Evolutionary conservation across 169 alveolate species (phyloP).

Genomic region (Cystoisospora suis): DNA sequence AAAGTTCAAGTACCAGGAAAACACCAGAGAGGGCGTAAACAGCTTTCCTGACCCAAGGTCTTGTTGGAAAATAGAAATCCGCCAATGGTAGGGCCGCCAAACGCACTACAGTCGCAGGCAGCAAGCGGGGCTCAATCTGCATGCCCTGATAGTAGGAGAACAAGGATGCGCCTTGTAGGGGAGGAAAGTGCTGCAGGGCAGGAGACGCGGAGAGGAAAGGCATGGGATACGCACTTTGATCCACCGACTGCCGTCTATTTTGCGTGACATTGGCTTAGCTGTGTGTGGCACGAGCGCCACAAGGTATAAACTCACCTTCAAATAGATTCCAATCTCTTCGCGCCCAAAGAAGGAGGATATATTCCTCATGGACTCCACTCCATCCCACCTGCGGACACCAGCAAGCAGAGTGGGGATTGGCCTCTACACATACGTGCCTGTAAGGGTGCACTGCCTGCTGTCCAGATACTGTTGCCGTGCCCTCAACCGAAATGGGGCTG

Average conservation of each 20-base stretch:
- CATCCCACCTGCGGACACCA: constrained; percentile 26
- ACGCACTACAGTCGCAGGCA: constrained; percentile 26
- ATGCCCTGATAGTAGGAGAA: constrained; percentile 32
- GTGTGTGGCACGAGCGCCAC: too few relatives aligned
- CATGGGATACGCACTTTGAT: too few relatives aligned
- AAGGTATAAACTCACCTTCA: not conserved
- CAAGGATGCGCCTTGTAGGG: not conserved
- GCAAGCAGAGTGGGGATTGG: not conserved
- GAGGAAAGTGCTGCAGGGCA: constrained; percentile 10
- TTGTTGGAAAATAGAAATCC: constrained; percentile 10
- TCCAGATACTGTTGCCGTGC: too few relatives aligned
- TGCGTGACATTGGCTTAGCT: too few relatives aligned
- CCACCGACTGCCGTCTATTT: too few relatives aligned
- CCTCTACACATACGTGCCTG: too few relatives aligned
- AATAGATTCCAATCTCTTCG: constrained; percentile 4
- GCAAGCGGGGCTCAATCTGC: constrained; percentile 10
- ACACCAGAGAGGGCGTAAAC: not conserved
- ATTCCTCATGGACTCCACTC: not conserved
- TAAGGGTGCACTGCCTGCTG: too few relatives aligned
- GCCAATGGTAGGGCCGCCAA: constrained; percentile 21
- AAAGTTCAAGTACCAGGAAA: not conserved
- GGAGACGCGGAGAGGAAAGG: too few relatives aligned
- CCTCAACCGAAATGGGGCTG: too few relatives aligned
- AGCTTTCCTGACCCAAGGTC: not conserved
- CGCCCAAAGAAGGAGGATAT: constrained; percentile 30